These are phyloP conservation scores for Bolboschoenus planiculmis DNA, from an alignment of 176 grass and related monocot species.

Conservation along the genomic window DNA sequence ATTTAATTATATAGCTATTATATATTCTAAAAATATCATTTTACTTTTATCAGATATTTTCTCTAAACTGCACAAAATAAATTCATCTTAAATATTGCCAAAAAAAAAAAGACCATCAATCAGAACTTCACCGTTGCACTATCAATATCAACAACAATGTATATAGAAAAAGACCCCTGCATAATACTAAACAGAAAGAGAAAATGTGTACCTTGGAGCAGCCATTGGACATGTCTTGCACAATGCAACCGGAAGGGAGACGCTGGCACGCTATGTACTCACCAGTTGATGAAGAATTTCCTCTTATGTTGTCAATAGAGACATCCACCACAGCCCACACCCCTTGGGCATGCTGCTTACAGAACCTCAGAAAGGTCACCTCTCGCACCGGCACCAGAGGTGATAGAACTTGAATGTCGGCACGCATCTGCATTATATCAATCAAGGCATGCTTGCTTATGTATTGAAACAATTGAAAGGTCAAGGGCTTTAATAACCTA, in stretches of 20 bases:
- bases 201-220: slow-evolving; percentile 51
- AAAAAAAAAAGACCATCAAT: too few relatives aligned
- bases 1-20: neutral
- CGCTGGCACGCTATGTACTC: slow-evolving; percentile 36
- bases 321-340: slow-evolving; percentile 64
- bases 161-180: neutral
- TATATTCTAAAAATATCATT: neutral
- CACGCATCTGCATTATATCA: slow-evolving; percentile 40
- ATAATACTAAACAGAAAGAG: neutral
- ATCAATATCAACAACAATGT: neutral
- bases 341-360: slow-evolving; percentile 21
- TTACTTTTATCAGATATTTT: neutral
- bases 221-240: slow-evolving; percentile 66
- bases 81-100: neutral
- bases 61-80: neutral
- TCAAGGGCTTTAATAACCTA: neutral
- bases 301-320: slow-evolving; percentile 31
- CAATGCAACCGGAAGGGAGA: slow-evolving; percentile 55
- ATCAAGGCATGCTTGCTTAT: neutral
- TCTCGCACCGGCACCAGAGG: slow-evolving; percentile 29
- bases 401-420: slow-evolving; percentile 45
- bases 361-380: slow-evolving; percentile 39
- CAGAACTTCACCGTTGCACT: neutral
- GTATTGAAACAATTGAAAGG: neutral
- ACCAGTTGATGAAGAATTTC: neutral